These are phyloP conservation scores for Alternaria rosae DNA, from an alignment of 2,329 filamentous ascomycete genomes.

Conservation along the genomic window DNA sequence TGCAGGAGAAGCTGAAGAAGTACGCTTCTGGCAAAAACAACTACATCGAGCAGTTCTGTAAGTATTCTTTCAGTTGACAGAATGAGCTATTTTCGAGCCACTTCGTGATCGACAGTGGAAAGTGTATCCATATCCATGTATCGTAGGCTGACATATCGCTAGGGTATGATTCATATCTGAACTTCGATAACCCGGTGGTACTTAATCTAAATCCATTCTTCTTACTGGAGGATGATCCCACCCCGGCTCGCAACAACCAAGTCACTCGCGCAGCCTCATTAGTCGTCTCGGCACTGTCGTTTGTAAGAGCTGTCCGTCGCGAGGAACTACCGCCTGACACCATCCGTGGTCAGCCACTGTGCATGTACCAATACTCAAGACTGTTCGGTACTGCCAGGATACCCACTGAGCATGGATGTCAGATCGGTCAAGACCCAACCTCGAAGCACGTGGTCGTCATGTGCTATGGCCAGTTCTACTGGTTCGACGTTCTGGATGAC, in stretches of 20 bases:
- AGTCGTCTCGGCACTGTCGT: constrained; percentile 87
- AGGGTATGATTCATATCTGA: constrained; percentile 99
- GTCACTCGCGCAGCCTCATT: constrained; percentile 93
- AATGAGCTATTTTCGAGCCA: neutral
- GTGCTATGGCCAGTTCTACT: constrained; percentile 96
- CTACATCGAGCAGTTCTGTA: constrained; percentile 99
- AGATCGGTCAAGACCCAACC: constrained; percentile 93
- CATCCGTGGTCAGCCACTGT: constrained; percentile 81
- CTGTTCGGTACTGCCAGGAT: constrained; percentile 95
- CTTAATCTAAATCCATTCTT: constrained; percentile 98
- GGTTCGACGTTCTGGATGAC: constrained; percentile 96
- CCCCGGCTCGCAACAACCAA: constrained; percentile 94
- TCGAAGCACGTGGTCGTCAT: constrained; percentile 93
- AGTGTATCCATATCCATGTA: constrained; percentile 9
- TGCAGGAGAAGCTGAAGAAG: constrained; percentile 88
- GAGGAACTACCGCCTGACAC: constrained; percentile 93
- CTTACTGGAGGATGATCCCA: constrained; percentile 94
- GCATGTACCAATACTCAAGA: constrained; percentile 98
- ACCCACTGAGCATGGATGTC: constrained; percentile 91
- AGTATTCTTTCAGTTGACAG: constrained; percentile 48
- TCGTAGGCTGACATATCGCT: constrained; percentile 29
- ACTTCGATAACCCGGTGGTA: constrained; percentile 97
- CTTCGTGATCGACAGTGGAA: constrained; percentile 12
- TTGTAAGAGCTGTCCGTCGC: constrained; percentile 89
- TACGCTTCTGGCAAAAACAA: constrained; percentile 92